These are phyloP conservation scores for Trypanosoma platydactyli DNA, from an alignment of 208 protist genomes.

Conservation along the genomic window DNA sequence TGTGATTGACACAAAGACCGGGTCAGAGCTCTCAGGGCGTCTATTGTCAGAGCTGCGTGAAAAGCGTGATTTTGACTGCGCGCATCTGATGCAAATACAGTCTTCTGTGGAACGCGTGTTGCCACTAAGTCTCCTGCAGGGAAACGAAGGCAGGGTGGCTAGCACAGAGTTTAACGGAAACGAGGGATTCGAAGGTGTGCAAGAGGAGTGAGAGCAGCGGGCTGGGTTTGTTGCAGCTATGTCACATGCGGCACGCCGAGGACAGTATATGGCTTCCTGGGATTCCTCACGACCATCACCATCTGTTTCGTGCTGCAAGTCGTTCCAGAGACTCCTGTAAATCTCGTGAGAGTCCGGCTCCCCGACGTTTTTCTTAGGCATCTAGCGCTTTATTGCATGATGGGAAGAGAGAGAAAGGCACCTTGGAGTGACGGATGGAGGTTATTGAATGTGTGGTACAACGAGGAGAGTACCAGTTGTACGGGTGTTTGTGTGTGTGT, in stretches of 20 bases:
- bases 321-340: too few relatives aligned
- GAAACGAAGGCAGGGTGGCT: not conserved
- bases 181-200: conserved; percentile 13
- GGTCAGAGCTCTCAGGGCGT: not conserved
- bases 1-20: not conserved
- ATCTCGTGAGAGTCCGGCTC: too few relatives aligned
- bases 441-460: too few relatives aligned
- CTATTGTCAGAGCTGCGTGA: conserved; percentile 22
- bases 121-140: not conserved
- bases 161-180: conserved; percentile 1
- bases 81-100: conserved; percentile 17
- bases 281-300: too few relatives aligned
- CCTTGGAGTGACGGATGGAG: too few relatives aligned
- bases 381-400: too few relatives aligned
- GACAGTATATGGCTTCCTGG: too few relatives aligned
- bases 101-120: conserved; percentile 11
- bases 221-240: conserved; percentile 8
- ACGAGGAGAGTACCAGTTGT: too few relatives aligned
- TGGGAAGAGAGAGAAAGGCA: not conserved
- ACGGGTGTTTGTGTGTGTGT: conserved; percentile 14
- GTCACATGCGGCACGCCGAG: conserved; percentile 17
- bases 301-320: too few relatives aligned
- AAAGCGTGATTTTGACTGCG: conserved; percentile 33
- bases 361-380: too few relatives aligned
- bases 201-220: conserved; percentile 33